phyloP scores from a whole-genome alignment of 352 stramenopile genomes.

The Pythium monospermum region DNA sequence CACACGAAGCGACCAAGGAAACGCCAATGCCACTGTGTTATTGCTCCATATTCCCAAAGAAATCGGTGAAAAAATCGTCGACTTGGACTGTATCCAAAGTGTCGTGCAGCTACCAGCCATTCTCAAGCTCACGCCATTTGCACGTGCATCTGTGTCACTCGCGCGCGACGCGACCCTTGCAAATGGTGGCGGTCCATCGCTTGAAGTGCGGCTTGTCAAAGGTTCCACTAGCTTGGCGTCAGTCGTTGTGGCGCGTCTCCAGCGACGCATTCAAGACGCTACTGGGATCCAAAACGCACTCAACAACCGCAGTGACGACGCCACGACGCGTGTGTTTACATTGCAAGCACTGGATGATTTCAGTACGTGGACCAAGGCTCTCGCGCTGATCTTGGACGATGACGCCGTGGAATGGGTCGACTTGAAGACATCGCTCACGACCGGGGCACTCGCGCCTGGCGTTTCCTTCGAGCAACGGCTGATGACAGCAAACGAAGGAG shows the following conservation, averaged over 20 bases:
- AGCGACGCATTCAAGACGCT: constrained; percentile 19
- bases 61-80: constrained; percentile 36
- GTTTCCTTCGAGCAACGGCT: constrained; percentile 41
- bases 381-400: constrained; percentile 49
- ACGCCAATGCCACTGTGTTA: constrained; percentile 43
- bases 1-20: constrained; percentile 44
- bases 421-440: constrained; percentile 40
- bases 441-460: constrained; percentile 25
- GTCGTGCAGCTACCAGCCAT: constrained; percentile 53
- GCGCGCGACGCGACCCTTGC: constrained; percentile 22
- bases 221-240: constrained; percentile 24
- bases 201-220: constrained; percentile 45
- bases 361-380: constrained; percentile 41
- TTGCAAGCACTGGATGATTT: constrained; percentile 50
- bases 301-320: constrained; percentile 18
- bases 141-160: constrained; percentile 42
- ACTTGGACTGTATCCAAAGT: constrained; percentile 41
- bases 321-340: constrained; percentile 27
- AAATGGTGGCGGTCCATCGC: constrained; percentile 26
- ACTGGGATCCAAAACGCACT: constrained; percentile 55
- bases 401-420: constrained; percentile 73
- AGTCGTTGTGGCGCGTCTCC: constrained; percentile 26
- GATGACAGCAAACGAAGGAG: constrained; percentile 6
- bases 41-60: constrained; percentile 46
- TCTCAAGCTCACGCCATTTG: constrained; percentile 73